A percentile compares a stretch with the other conserved stretches of the same genome.
Evolutionary conservation across 345 rosid species (phyloP).

Genomic region (Salix koriyanagi): DNA sequence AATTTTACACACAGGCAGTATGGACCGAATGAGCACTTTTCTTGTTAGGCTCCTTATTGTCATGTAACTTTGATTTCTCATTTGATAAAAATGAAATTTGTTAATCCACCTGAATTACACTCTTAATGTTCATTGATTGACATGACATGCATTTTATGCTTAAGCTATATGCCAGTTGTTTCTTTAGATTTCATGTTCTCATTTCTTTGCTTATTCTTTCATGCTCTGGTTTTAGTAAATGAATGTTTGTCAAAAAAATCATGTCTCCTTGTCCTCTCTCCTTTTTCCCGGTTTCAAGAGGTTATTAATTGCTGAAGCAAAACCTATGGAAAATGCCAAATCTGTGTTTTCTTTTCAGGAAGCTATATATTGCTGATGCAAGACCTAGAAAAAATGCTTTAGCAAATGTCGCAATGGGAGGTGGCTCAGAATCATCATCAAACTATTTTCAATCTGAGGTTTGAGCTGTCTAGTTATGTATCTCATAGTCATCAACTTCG

Average conservation of each 20-base stretch:
- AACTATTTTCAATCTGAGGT: constrained; percentile 93
- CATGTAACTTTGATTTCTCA: not conserved
- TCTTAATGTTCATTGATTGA: not conserved
- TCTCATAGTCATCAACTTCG: constrained; percentile 16
- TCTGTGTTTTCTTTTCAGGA: constrained; percentile 43
- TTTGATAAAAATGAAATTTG: not conserved
- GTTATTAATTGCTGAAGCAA: not conserved
- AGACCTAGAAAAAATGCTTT: constrained; percentile 98
- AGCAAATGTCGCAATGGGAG: constrained; percentile 99
- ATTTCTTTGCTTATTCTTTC: not conserved
- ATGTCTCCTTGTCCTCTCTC: not conserved
- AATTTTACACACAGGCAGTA: not conserved
- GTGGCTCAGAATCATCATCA: constrained; percentile 98
- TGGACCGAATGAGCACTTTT: not conserved
- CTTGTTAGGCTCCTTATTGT: not conserved
- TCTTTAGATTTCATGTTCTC: not conserved
- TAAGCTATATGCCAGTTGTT: not conserved
- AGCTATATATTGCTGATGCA: constrained; percentile 95
- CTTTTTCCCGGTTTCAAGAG: not conserved
- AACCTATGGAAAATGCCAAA: not conserved
- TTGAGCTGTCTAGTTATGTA: constrained; percentile 18
- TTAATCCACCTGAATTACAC: not conserved
- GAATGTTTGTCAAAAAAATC: not conserved
- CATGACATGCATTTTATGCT: not conserved
- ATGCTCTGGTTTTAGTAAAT: not conserved